Evolutionary conservation across 106 monocot genomes (phyloP), one percentile per base, ranked within the genome.

Genomic region (Triglochin maritima): DNA sequence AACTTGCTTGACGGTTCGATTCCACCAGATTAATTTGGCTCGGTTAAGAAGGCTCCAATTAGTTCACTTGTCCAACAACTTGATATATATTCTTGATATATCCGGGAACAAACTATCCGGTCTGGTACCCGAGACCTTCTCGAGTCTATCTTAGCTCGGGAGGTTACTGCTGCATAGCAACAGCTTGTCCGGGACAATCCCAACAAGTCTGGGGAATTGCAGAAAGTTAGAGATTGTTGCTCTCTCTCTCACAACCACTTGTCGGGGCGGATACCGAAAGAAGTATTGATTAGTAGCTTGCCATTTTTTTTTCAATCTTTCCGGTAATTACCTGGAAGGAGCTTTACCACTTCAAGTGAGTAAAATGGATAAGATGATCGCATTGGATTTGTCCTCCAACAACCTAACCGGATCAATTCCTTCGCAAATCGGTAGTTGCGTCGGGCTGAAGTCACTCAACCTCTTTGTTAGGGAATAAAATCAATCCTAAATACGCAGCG

Each of bases 401-500:
- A 79, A 79, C 10, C 60, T 94, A 66, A 81, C 83, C 3, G 89
- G 89, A 50, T n/a, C 46, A 11, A 87, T 95, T 1, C 94, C 85
- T 64, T 60, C 87, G 2, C 94, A 95, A 64, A 69, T 95, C 8
- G 84, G 81, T 3, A 81, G 85, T 70, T 90, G 89, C 57, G 64
- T 87, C 9, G 89, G 84, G 3, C 74, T 95, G 7, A 87, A 95
- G 46, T 81, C 83, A 64, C 81, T 95, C 68, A 95, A 95, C 73
- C 64, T 95, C 29, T n/a, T n/a, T n/a, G n/a, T n/a, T n/a, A n/a
- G n/a, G n/a, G n/a, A n/a, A n/a, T n/a, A n/a, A n/a, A n/a, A n/a
- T n/a, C n/a, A n/a, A n/a, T n/a, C n/a, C n/a, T n/a, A n/a, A n/a
- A n/a, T n/a, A n/a, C n/a, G n/a, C n/a, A n/a, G n/a, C n/a, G n/a